These are phyloP conservation scores for Exserohilum rostratum DNA, from an alignment of 2,329 filamentous ascomycete genomes.

Conservation along the genomic window DNA sequence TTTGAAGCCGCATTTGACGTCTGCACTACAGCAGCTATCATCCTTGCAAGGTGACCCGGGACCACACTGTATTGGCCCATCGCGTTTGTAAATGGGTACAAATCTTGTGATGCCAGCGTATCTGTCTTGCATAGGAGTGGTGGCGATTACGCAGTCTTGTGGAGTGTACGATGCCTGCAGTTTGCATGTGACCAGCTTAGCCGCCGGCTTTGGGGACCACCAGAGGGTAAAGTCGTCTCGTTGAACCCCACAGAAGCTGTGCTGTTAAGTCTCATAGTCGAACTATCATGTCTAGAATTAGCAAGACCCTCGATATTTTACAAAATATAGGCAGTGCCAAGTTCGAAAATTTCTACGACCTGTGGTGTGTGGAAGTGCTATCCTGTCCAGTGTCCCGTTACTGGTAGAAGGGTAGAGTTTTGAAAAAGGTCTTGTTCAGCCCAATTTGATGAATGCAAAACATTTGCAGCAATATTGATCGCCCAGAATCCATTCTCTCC, in stretches of 20 bases:
- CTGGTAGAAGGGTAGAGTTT: background rate
- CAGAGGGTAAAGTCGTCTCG: background rate
- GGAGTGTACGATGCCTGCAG: background rate
- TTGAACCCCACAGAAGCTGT: background rate
- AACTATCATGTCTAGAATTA: background rate
- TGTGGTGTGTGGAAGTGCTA: background rate
- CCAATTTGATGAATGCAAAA: background rate
- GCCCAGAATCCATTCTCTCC: background rate
- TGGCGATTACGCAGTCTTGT: background rate
- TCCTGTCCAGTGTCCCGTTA: background rate
- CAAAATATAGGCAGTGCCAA: conserved; percentile 12
- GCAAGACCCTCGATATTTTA: background rate
- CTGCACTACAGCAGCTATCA: conserved; percentile 7
- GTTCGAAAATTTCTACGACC: conserved; percentile 2
- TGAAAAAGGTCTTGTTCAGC: background rate
- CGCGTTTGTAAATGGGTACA: conserved; percentile 8
- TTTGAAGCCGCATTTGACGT: conserved; percentile 13
- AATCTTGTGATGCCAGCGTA: background rate
- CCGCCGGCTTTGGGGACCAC: background rate
- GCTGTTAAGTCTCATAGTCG: background rate
- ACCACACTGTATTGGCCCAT: conserved; percentile 18
- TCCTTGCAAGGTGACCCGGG: conserved; percentile 12
- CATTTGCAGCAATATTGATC: background rate
- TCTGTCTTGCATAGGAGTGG: background rate
- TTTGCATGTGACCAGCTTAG: background rate